phyloP scores from a whole-genome alignment of 306 rosid genomes.

The Pterocarpus santalinus region DNA sequence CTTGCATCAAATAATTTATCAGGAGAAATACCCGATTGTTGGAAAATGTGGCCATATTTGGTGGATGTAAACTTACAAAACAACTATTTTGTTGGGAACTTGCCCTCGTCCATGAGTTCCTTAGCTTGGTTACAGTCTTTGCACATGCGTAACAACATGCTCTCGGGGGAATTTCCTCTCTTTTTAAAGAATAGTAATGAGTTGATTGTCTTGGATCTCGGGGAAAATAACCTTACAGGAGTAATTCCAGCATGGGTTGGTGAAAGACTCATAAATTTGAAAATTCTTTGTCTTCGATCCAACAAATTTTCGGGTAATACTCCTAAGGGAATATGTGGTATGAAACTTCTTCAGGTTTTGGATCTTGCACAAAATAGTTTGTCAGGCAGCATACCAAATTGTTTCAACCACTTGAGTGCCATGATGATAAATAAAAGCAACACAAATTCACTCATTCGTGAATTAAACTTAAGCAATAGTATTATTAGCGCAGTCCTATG shows the following conservation, averaged over 20 bases:
- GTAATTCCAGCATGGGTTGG: no score
- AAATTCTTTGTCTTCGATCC: no score
- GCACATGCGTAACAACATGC: neutral
- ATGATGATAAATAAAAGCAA: neutral
- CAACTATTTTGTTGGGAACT: neutral
- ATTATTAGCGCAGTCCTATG: no score
- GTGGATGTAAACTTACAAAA: no score
- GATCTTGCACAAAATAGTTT: slow-evolving; percentile 41
- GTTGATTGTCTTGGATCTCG: no score
- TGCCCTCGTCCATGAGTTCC: slow-evolving; percentile 11
- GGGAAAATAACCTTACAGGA: no score
- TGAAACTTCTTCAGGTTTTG: slow-evolving; percentile 28
- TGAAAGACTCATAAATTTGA: no score
- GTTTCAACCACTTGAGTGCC: slow-evolving; percentile 39
- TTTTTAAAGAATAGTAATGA: no score
- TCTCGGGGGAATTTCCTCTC: neutral
- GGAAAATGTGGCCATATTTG: no score
- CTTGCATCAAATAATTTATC: slow-evolving; percentile 29
- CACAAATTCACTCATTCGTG: neutral
- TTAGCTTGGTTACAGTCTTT: neutral
- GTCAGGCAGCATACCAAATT: slow-evolving; percentile 28
- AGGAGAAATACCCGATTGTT: slow-evolving; percentile 3
- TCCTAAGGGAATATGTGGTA: slow-evolving; percentile 40
- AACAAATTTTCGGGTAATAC: slow-evolving; percentile 31
- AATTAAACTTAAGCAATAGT: neutral